A percentile compares a stretch with the other conserved stretches of the same genome.
Conservation (phyloP, 2,329 filamentous ascomycete genomes). For the Acrodontium crateriforme region DNA sequence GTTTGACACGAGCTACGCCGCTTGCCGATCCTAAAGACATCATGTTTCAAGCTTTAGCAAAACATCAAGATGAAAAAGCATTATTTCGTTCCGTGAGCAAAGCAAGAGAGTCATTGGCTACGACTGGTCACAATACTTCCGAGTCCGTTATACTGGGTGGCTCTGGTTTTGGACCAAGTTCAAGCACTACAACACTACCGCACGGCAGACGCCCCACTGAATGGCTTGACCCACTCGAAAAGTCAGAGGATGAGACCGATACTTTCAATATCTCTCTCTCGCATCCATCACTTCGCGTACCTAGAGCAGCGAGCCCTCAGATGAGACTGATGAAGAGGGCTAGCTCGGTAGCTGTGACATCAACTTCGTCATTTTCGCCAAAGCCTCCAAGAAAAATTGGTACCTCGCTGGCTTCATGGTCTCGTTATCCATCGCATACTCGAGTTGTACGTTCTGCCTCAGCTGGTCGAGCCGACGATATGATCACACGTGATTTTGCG, state of each 20-base stretch:
- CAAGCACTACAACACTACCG: too few relatives aligned
- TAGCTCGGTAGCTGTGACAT: neutral
- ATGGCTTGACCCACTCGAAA: too few relatives aligned
- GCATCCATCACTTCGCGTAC: too few relatives aligned
- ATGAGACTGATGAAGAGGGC: too few relatives aligned
- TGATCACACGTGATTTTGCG: slow-evolving; percentile 30
- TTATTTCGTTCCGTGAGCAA: slow-evolving; percentile 20
- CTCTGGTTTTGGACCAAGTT: neutral
- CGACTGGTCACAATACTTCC: too few relatives aligned
- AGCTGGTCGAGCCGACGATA: slow-evolving; percentile 25
- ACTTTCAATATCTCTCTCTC: neutral
- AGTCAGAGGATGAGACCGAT: too few relatives aligned
- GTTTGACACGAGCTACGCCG: slow-evolving; percentile 10
- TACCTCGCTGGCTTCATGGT: slow-evolving; percentile 26
- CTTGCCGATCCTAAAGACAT: slow-evolving; percentile 8
- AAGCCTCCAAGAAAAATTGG: slow-evolving; percentile 8
- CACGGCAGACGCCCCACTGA: neutral
- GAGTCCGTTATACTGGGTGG: neutral
- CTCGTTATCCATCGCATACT: slow-evolving; percentile 33
- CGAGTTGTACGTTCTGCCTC: slow-evolving; percentile 27
- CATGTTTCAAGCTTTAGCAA: slow-evolving; percentile 21
- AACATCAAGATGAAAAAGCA: slow-evolving; percentile 21
- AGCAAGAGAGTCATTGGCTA: slow-evolving; percentile 5
- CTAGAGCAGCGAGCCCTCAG: too few relatives aligned
- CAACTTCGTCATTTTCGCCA: too few relatives aligned